These are phyloP conservation scores for Hymenotorrendiella dingleyae DNA, from an alignment of 2,329 filamentous ascomycete genomes.

Conservation along the genomic window DNA sequence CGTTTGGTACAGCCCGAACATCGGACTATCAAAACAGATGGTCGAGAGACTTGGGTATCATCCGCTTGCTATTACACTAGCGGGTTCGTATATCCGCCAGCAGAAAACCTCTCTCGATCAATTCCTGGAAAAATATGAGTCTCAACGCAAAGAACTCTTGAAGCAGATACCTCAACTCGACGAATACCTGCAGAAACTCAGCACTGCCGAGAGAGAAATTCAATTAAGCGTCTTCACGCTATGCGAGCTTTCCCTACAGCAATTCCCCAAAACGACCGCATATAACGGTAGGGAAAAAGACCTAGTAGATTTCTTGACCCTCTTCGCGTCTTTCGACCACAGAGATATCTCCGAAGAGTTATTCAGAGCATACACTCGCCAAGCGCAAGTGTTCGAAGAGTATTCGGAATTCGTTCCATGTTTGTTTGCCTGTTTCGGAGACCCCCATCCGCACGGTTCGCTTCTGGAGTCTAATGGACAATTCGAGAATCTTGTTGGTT, in stretches of 20 bases:
- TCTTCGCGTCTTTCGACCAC: conserved; percentile 23
- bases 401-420: conserved; percentile 6
- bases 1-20: too few species aligned
- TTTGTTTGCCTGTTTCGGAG: conserved; percentile 2
- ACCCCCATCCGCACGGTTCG: background rate
- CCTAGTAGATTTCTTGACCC: conserved; percentile 14
- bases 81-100: conserved; percentile 23
- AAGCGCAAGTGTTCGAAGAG: background rate
- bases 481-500: background rate
- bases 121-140: conserved; percentile 18
- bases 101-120: conserved; percentile 14
- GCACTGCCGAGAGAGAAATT: conserved; percentile 7
- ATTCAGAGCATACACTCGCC: conserved; percentile 11
- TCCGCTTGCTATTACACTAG: conserved; percentile 27
- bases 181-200: conserved; percentile 12
- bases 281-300: background rate
- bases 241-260: conserved; percentile 27
- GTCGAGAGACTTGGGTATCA: conserved; percentile 19
- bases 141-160: conserved; percentile 11
- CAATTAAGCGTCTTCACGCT: conserved; percentile 23
- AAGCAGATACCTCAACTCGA: conserved; percentile 17
- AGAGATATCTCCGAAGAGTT: conserved; percentile 23
- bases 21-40: too few species aligned
- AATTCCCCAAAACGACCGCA: background rate
- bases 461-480: background rate